Base-by-base conservation (phyloP, 2,329 filamentous ascomycete genomes). In the Trichoderma semiorbis region DNA sequence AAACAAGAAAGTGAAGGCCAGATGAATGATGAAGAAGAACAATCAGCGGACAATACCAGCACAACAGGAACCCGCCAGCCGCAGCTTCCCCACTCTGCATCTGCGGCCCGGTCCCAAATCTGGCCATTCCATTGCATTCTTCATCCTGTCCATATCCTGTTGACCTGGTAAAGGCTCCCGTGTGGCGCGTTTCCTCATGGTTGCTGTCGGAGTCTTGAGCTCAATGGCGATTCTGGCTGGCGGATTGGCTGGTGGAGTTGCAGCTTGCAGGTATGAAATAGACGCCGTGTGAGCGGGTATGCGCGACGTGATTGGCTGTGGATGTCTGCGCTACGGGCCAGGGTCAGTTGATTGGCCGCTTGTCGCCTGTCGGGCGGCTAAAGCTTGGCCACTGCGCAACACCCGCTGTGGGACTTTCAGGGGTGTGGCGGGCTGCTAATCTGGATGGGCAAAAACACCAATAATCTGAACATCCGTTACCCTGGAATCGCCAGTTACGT, bases 241-340 rank as follows among this genome's bases (percentile, higher is more conserved):
- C 47, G 53, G 70, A 71, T 67, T 70, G 70, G 70, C 14, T 72
- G 69, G 69, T 65, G 36, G 64, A 63, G 65, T 47, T 50, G 57
- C 64, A 57, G 61, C 43, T 36, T 47, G 39, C 55, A 62, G 21
- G 57, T 72, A 68, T 72, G 70, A 68, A 72, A 80, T 81, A 83
- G 80, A 81, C 83, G 83, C 83, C 80, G 75, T 73, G 69, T 70
- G 74, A 74, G 69, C 70, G 75, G 61, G 32, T 58, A 60, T 14
- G 32, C 24, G 30, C 34, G 7, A 21, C 12, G 30, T 75, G 65
- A 80, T 81, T 81, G 80, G 80, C 53, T 66, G 62, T 18, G 43
- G 14, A 18, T 53, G 60, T 80, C 77, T 69, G 78, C 80, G 79
- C 79, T 76, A 70, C 73, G 63, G 69, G 69, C 60, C 55, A 66